These are phyloP conservation scores for Hypericum perforatum DNA, from an alignment of 345 rosid species.

Conservation along the genomic window DNA sequence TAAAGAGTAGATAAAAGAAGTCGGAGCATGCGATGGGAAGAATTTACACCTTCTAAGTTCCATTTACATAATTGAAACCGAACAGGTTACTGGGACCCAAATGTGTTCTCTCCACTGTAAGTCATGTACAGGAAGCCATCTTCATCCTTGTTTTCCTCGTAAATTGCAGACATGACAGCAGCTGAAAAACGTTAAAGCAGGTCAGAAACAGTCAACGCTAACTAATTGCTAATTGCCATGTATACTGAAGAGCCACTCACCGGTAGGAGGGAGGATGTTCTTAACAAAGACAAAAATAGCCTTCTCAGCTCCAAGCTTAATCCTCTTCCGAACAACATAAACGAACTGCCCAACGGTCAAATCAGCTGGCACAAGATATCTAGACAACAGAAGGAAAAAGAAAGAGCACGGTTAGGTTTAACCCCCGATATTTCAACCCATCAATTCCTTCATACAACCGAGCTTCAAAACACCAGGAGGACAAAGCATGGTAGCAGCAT, in stretches of 20 bases:
- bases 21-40: constrained; percentile 8
- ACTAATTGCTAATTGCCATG: neutral
- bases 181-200: constrained; percentile 4
- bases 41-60: constrained; percentile 26
- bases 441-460: no score
- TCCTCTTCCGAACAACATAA: constrained; percentile 16
- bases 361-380: constrained; percentile 40
- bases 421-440: no score
- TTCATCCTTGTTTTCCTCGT: constrained; percentile 19
- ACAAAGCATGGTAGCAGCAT: no score
- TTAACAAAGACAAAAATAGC: constrained; percentile 21
- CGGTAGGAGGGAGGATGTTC: constrained; percentile 21
- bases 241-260: neutral
- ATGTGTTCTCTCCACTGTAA: constrained; percentile 24
- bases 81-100: constrained; percentile 16
- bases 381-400: constrained; percentile 5
- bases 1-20: neutral
- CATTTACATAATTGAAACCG: constrained; percentile 15
- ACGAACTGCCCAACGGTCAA: constrained; percentile 21
- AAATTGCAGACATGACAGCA: constrained; percentile 10
- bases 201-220: neutral
- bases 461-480: no score
- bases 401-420: no score
- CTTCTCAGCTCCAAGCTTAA: constrained; percentile 17
- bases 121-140: constrained; percentile 23